Evolutionary conservation across 371 early-diverging fungal genomes (phyloP).

Genomic region (Smittium culicis): DNA sequence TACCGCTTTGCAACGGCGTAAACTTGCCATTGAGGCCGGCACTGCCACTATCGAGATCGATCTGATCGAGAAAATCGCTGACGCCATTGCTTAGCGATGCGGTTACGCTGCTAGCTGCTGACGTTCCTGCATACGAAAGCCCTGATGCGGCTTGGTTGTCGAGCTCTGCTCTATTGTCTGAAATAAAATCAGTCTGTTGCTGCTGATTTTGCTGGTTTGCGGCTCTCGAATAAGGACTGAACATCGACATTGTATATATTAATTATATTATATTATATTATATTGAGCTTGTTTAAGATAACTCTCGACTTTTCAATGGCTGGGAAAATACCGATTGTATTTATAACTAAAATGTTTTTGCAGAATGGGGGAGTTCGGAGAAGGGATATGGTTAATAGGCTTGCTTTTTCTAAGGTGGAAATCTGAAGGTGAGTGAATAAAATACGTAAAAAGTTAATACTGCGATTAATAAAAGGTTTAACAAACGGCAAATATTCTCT

Average conservation of each 20-base stretch:
- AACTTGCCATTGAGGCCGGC: conserved; percentile 19
- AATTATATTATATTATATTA: neutral
- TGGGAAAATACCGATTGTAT: too few species aligned
- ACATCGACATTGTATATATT: conserved; percentile 25
- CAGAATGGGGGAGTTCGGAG: too few species aligned
- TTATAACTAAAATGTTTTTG: too few species aligned
- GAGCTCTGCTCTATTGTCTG: neutral
- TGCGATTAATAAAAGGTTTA: too few species aligned
- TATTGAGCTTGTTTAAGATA: too few species aligned
- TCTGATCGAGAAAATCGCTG: conserved; percentile 27
- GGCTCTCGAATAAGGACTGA: conserved; percentile 26
- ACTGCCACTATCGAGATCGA: conserved; percentile 21
- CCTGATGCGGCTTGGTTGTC: conserved; percentile 10
- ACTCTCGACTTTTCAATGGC: too few species aligned
- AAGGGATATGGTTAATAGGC: too few species aligned
- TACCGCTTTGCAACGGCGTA: conserved; percentile 19
- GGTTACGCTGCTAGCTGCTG: neutral
- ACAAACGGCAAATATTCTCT: too few species aligned
- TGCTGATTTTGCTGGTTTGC: conserved; percentile 13
- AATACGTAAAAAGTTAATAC: too few species aligned
- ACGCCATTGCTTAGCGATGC: conserved; percentile 25
- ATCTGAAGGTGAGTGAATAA: too few species aligned
- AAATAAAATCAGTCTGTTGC: conserved; percentile 15
- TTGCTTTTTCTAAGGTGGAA: too few species aligned
- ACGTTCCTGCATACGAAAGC: neutral